Conservation (phyloP, 2,329 filamentous ascomycete species). For the Chaetomium sp. region DNA sequence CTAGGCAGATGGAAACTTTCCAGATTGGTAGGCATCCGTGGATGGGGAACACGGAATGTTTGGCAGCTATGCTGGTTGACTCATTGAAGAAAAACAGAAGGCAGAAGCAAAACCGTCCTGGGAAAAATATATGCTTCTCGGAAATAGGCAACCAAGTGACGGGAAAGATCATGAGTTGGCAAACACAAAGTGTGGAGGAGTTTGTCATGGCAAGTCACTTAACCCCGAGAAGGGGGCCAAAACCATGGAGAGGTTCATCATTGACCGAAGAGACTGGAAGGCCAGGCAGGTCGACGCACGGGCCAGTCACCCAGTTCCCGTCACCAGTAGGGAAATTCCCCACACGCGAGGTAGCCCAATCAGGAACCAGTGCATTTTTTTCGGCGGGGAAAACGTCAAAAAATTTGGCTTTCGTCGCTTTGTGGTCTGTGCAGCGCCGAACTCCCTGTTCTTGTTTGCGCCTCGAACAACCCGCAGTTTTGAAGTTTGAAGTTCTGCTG, state of each 20-base stretch:
- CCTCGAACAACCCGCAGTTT: slow-evolving; percentile 8
- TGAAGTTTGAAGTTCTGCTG: slow-evolving; percentile 7
- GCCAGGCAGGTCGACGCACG: slow-evolving; percentile 2
- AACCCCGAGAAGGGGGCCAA: background rate
- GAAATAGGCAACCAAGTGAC: too few relatives aligned
- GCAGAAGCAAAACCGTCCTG: background rate
- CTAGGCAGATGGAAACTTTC: too few relatives aligned
- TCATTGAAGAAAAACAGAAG: too few relatives aligned
- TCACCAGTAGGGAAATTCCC: background rate
- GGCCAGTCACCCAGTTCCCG: background rate
- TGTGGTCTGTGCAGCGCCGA: slow-evolving; percentile 9
- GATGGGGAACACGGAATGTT: too few relatives aligned
- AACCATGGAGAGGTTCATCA: background rate
- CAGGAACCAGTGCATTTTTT: slow-evolving; percentile 13
- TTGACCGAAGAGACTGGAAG: background rate
- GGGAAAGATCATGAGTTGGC: background rate
- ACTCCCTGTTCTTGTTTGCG: slow-evolving; percentile 8
- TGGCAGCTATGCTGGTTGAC: too few relatives aligned
- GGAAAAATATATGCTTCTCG: too few relatives aligned
- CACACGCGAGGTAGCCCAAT: slow-evolving; percentile 15
- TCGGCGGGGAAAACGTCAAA: slow-evolving; percentile 18
- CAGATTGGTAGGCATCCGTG: too few relatives aligned
- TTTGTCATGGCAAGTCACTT: background rate
- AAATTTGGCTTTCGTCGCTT: slow-evolving; percentile 24
- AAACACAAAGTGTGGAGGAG: background rate